Percentiles rank a stretch among this genome's conserved stretches.
phyloP scores from a whole-genome alignment of 2,329 filamentous ascomycete species.

The Colletotrichum filicis region DNA sequence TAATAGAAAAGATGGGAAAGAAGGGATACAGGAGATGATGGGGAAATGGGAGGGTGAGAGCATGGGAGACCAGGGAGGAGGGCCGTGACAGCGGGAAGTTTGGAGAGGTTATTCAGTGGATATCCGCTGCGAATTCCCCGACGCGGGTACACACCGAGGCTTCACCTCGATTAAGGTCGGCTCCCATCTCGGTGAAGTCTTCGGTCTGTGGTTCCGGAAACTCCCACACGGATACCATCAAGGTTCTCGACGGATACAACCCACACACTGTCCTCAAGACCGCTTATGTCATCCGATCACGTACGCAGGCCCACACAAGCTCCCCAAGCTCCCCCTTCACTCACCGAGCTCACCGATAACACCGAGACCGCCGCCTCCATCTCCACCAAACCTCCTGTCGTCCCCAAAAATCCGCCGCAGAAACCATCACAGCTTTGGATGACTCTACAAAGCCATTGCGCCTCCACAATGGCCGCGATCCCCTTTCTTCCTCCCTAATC shows the following conservation, averaged over 20 bases:
- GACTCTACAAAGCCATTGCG: constrained; percentile 41
- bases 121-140: constrained; percentile 20
- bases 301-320: constrained; percentile 8
- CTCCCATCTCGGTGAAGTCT: background rate
- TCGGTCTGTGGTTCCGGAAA: background rate
- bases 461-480: constrained; percentile 45
- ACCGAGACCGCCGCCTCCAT: constrained; percentile 13
- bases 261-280: too few species aligned
- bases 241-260: accelerated
- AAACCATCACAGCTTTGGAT: constrained; percentile 56
- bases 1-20: background rate
- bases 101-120: constrained; percentile 34
- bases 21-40: background rate
- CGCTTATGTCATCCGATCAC: constrained; percentile 2
- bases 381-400: constrained; percentile 25
- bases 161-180: background rate
- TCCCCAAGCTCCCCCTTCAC: background rate
- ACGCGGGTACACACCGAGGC: background rate
- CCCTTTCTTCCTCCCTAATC: constrained; percentile 30
- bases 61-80: constrained; percentile 17
- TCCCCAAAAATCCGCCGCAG: constrained; percentile 60
- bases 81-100: constrained; percentile 32
- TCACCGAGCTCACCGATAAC: constrained; percentile 35
- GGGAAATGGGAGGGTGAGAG: background rate
- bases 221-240: background rate